Percentiles rank a stretch among this genome's conserved stretches.
phyloP scores from a whole-genome alignment of 202 grass and related monocot genomes.

The Panicum virgatum region DNA sequence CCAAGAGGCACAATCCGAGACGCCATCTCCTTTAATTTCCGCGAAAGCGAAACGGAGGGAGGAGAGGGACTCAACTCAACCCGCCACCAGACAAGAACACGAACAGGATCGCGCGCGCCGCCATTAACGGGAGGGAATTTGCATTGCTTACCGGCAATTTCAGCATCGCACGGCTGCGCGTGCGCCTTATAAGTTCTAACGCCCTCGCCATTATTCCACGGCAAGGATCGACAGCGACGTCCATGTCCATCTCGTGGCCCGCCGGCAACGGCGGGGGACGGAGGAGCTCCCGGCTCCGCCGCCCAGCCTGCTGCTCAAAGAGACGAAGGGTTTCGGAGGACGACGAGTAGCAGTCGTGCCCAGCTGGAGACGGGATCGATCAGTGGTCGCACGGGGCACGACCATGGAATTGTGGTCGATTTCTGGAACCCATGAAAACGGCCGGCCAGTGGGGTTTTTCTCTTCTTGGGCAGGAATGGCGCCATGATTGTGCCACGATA shows the following conservation, averaged over 20 bases:
- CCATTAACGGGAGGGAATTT: conserved; percentile 15
- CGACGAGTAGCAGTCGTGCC: background rate
- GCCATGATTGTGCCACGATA: background rate
- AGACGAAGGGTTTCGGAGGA: background rate
- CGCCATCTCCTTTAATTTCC: conserved; percentile 11
- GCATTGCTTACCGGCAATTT: background rate
- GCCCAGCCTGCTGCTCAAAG: background rate
- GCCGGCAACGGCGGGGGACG: background rate
- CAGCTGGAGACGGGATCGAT: background rate
- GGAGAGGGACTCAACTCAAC: no score
- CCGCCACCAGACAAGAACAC: no score
- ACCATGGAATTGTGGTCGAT: background rate
- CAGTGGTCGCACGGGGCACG: background rate
- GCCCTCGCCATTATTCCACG: no score
- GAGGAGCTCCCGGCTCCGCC: background rate
- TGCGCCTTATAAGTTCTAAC: no score
- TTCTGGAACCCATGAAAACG: background rate
- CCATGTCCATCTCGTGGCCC: background rate
- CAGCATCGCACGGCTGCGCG: background rate
- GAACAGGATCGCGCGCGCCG: background rate
- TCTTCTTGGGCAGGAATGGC: background rate
- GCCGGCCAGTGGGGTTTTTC: background rate
- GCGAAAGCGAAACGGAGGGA: background rate
- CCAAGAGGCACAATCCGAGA: background rate
- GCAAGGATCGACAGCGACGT: background rate